Evolutionary conservation across 139 green algal genomes (phyloP).

Genomic region (Protoeuglena noctilucae): DNA sequence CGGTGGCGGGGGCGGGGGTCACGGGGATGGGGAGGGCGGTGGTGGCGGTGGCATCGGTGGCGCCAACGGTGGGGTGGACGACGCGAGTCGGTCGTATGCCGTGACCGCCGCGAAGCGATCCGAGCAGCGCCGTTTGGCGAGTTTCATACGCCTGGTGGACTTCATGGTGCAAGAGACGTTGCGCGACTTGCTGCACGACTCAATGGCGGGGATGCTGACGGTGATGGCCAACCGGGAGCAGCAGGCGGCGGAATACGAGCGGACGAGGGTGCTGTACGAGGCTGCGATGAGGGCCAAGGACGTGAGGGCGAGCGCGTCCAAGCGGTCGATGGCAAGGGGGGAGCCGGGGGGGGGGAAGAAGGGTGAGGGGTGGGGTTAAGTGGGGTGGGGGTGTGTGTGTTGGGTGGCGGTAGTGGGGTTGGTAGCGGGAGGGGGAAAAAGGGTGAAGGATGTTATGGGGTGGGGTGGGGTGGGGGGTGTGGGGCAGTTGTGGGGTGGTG

Average conservation of each 20-base stretch:
- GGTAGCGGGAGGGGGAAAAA: too few relatives aligned
- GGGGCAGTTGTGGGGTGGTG: too few relatives aligned
- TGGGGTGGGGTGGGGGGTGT: too few relatives aligned
- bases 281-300: not conserved
- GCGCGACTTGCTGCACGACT: slow-evolving; percentile 39
- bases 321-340: not conserved
- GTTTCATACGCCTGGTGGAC: slow-evolving; percentile 55
- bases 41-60: too few relatives aligned
- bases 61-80: not conserved
- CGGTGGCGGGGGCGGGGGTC: slow-evolving; percentile 8
- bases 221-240: not conserved
- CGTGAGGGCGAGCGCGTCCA: not conserved
- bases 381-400: too few relatives aligned
- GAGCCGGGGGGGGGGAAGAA: not conserved
- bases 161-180: slow-evolving; percentile 61
- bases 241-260: not conserved
- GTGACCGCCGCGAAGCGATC: slow-evolving; percentile 45
- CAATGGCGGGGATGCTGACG: slow-evolving; percentile 19
- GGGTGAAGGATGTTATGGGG: too few relatives aligned
- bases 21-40: not conserved
- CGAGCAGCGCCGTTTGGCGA: slow-evolving; percentile 49
- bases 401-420: too few relatives aligned
- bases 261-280: not conserved
- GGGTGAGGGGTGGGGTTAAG: not conserved
- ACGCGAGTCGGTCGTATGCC: slow-evolving; percentile 48